phyloP scores from a whole-genome alignment of 1,284 basidiomycete species.

The Coniferiporia sulphurascens region DNA sequence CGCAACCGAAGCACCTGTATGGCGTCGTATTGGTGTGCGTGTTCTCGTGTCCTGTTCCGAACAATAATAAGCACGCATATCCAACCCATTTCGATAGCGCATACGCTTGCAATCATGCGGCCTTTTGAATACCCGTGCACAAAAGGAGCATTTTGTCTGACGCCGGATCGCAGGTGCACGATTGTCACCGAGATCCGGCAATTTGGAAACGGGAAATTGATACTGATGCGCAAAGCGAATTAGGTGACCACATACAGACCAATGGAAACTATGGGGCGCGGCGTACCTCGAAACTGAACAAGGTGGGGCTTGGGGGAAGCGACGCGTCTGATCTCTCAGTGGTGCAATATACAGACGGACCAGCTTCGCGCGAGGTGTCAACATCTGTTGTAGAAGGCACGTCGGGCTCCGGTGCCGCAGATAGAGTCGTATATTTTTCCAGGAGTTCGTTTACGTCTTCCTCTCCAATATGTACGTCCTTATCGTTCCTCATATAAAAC shows the following conservation, averaged over 20 bases:
- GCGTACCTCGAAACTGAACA: too few species aligned
- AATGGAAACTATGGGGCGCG: too few species aligned
- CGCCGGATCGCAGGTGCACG: too few species aligned
- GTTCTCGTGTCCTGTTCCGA: conserved; percentile 15
- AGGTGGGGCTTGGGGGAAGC: too few species aligned
- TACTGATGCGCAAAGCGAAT: too few species aligned
- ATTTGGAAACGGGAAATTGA: too few species aligned
- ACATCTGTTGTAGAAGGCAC: not conserved
- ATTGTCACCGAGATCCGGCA: too few species aligned
- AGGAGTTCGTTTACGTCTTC: not conserved
- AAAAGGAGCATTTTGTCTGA: not conserved
- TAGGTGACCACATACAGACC: too few species aligned
- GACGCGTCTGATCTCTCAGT: too few species aligned
- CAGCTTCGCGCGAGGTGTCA: not conserved
- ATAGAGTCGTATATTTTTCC: not conserved
- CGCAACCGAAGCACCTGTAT: conserved; percentile 17
- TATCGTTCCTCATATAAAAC: not conserved
- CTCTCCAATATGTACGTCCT: not conserved
- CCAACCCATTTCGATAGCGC: not conserved
- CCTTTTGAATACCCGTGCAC: not conserved
- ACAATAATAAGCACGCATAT: not conserved
- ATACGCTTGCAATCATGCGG: not conserved
- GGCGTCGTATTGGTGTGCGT: conserved; percentile 17
- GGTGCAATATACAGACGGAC: too few species aligned
- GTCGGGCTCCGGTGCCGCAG: not conserved